These are phyloP conservation scores for Citrullus mucosospermus DNA, from an alignment of 306 rosid species.

Conservation along the genomic window DNA sequence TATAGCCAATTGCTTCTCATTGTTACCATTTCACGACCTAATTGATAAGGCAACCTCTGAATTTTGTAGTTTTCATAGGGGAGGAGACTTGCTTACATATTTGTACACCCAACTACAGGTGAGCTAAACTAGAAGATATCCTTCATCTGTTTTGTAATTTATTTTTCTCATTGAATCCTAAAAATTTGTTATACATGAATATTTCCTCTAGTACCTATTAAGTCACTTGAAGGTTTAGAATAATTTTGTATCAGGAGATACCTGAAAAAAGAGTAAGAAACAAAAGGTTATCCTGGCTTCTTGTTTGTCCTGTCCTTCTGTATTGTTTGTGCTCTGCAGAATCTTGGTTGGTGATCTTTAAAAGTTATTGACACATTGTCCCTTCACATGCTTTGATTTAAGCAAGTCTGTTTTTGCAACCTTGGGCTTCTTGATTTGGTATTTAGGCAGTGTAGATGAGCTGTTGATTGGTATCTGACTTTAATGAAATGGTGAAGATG, in stretches of 20 bases:
- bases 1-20: slow-evolving; percentile 28
- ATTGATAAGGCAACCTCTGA: slow-evolving; percentile 30
- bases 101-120: slow-evolving; percentile 77
- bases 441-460: neutral
- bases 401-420: neutral
- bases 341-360: neutral
- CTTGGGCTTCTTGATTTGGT: neutral
- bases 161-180: neutral
- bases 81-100: slow-evolving; percentile 68
- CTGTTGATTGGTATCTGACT: neutral
- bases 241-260: neutral
- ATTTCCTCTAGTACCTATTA: neutral
- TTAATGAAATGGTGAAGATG: neutral
- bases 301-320: neutral
- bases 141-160: neutral
- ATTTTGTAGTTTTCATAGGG: slow-evolving; percentile 49
- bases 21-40: slow-evolving; percentile 36
- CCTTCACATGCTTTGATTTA: neutral
- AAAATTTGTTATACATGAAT: neutral
- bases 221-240: neutral
- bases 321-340: neutral
- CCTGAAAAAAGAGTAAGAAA: neutral
- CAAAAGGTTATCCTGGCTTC: slow-evolving; percentile 2
- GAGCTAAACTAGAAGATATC: neutral
- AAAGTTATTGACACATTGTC: neutral